Base-by-base conservation (phyloP, 2,329 filamentous ascomycete species). In the Furcasterigmium sp. region DNA sequence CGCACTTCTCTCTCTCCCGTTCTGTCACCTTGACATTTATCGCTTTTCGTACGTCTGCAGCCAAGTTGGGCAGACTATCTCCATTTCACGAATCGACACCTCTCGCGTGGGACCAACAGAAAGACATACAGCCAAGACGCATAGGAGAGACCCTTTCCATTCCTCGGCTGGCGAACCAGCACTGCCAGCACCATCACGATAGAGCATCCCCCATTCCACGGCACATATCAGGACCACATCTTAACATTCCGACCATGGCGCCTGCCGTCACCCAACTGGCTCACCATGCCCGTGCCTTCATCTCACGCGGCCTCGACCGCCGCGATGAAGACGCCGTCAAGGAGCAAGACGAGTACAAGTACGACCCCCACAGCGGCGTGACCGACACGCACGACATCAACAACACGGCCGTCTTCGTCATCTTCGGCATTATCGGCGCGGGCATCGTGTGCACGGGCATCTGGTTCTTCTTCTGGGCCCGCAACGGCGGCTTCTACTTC, bases 381-480 rank as follows among this genome's bases (percentile, higher is more conserved):
- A 69, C 78, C n/a, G 64, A 70, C 46, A 76, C 78, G 2, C 62
- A 72, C 30, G 54, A 75, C 45, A 79, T 82, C 63, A 80, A 76
- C 65, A 84, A 84, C 57, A 77, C 74, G 17, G 87, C 82, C 46
- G 81, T 95, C 55, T 87, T 97, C 59, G 84, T 85, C 1, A 71
- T 97, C 1, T 95, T 97, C 60, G 91, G 87, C 10, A 63, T 96
- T 15, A 80, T 97, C 41, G 89, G 87, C 26, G 82, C 82, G 1
- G 80, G 69, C 25, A 85, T 97, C 59, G 85, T 93, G 19, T 46
- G 87, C 4, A 78, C 73, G 0, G 79, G 76, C 19, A 89, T 97
- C 58, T 98, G 93, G 91, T 96, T 98, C 76, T 97, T 98, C 77
- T 95, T 95, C 76, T 94, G 88, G 86, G 91, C 91, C 45, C 91